These are phyloP conservation scores for Rhododendron molle DNA, from an alignment of 148 eudicot genomes.

Conservation along the genomic window DNA sequence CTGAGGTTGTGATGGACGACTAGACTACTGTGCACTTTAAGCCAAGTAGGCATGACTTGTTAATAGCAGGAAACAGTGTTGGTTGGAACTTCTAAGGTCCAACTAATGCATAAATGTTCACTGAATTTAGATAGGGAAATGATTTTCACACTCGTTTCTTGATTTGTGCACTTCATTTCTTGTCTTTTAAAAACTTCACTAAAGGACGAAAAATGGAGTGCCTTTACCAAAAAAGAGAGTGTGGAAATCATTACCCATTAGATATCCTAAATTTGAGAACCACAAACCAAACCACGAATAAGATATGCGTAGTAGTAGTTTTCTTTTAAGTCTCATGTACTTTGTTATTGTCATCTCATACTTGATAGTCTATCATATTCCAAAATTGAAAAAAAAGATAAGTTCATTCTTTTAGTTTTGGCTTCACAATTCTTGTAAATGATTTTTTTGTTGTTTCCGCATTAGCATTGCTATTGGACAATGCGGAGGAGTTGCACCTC, in stretches of 20 bases:
- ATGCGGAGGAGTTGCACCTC: slow-evolving; percentile 92
- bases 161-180: too few relatives aligned
- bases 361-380: not conserved
- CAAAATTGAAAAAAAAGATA: not conserved
- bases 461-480: slow-evolving; percentile 87
- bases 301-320: too few relatives aligned
- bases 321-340: not conserved
- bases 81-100: not conserved
- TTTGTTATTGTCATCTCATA: not conserved
- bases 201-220: too few relatives aligned
- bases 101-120: not conserved
- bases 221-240: too few relatives aligned
- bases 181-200: too few relatives aligned
- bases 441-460: slow-evolving; percentile 10
- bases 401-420: not conserved
- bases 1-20: not conserved
- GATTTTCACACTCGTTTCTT: too few relatives aligned
- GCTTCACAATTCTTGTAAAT: not conserved
- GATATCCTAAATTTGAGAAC: not conserved
- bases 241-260: too few relatives aligned
- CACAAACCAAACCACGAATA: not conserved
- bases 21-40: not conserved
- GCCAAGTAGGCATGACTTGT: not conserved
- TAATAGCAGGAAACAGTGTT: not conserved
- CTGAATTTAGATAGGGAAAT: not conserved